Conservation (phyloP, 768 basidiomycete genomes). For the Lepiota venenata region DNA sequence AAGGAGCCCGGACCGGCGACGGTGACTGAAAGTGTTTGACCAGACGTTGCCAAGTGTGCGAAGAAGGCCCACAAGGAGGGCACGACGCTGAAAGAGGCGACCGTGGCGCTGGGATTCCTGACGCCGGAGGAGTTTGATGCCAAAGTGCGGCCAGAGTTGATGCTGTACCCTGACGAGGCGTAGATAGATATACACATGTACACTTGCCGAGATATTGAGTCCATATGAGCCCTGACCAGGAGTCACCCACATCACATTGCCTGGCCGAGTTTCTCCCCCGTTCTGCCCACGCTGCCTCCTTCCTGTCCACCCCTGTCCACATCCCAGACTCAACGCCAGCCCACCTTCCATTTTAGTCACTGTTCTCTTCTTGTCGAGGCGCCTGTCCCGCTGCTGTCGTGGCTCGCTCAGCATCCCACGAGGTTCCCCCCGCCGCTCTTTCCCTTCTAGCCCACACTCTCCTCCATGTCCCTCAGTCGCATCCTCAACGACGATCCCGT, state of each 20-base stretch:
- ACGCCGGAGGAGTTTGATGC: constrained; percentile 91
- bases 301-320: background rate
- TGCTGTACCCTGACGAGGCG: constrained; percentile 66
- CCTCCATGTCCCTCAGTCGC: constrained; percentile 68
- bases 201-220: constrained; percentile 12
- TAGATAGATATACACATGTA: constrained; percentile 15
- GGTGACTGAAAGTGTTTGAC: constrained; percentile 12
- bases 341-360: constrained; percentile 12
- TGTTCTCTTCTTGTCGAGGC: constrained; percentile 8
- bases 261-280: background rate
- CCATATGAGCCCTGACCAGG: background rate
- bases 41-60: constrained; percentile 96
- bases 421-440: constrained; percentile 19
- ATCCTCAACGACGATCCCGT: constrained; percentile 77
- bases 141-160: constrained; percentile 90
- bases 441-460: constrained; percentile 8
- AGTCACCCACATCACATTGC: constrained; percentile 5
- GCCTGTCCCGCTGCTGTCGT: constrained; percentile 21
- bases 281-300: constrained; percentile 4
- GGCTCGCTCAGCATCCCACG: constrained; percentile 32
- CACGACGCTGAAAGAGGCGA: constrained; percentile 92
- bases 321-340: constrained; percentile 11
- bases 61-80: constrained; percentile 99
- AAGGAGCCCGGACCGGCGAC: background rate
- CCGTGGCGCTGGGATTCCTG: constrained; percentile 81